phyloP scores from a whole-genome alignment of 805 yeast genomes.

The Helenozyma baotianmanensis region DNA sequence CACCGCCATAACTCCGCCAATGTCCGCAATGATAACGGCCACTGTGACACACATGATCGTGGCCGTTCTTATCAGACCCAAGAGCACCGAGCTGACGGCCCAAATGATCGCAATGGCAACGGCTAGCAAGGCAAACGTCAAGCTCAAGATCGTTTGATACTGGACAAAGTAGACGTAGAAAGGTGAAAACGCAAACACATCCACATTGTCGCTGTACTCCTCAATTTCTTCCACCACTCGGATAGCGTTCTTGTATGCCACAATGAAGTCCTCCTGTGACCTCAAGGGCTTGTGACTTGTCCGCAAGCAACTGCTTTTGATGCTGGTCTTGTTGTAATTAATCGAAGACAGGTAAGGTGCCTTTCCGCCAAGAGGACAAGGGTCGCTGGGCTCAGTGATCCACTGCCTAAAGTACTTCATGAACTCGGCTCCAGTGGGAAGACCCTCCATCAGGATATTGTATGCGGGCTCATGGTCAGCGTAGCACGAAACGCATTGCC shows the following conservation, averaged over 20 bases:
- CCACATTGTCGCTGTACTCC: conserved; percentile 27
- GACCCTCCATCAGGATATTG: conserved; percentile 71
- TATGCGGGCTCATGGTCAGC: conserved; percentile 56
- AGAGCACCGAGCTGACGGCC: conserved; percentile 46
- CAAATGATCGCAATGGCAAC: conserved; percentile 53
- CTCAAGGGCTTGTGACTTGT: conserved; percentile 74
- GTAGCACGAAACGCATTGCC: conserved; percentile 73
- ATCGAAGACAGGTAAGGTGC: conserved; percentile 72
- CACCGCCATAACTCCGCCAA: conserved; percentile 75
- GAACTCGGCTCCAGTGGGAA: conserved; percentile 72
- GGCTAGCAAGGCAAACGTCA: conserved; percentile 51
- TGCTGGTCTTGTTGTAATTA: conserved; percentile 30
- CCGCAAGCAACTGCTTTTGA: conserved; percentile 66
- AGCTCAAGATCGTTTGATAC: conserved; percentile 59
- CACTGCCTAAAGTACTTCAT: conserved; percentile 70
- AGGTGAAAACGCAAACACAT: conserved; percentile 85
- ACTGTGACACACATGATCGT: conserved; percentile 55
- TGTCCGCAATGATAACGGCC: conserved; percentile 57
- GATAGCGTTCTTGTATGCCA: conserved; percentile 68
- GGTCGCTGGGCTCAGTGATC: conserved; percentile 81
- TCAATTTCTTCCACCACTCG: conserved; percentile 59
- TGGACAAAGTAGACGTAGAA: conserved; percentile 92
- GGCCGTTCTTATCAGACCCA: conserved; percentile 68
- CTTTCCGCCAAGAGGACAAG: conserved; percentile 93
- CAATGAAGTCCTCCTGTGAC: conserved; percentile 80